Evolutionary conservation across 2,329 filamentous ascomycete species (phyloP).

Genomic region (Paraphoma sp.): DNA sequence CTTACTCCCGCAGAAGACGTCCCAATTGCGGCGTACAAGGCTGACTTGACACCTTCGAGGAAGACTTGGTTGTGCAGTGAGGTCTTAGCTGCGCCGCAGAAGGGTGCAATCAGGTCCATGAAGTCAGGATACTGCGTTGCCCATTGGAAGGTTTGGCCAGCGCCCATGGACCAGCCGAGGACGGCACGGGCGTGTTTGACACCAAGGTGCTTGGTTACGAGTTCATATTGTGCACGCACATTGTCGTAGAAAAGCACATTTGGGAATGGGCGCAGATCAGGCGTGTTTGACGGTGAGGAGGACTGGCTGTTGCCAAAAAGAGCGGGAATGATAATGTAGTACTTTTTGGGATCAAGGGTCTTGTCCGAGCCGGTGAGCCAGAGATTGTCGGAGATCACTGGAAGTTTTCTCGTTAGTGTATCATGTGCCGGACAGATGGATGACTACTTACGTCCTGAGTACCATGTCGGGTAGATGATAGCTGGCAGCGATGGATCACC

Average conservation of each 20-base stretch:
- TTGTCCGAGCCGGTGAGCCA: slow-evolving; percentile 75
- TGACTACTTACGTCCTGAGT: slow-evolving; percentile 61
- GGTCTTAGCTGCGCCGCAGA: slow-evolving; percentile 70
- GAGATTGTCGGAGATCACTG: slow-evolving; percentile 71
- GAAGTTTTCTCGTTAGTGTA: slow-evolving; percentile 8
- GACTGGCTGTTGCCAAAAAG: slow-evolving; percentile 75
- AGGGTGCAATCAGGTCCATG: slow-evolving; percentile 69
- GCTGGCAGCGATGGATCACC: slow-evolving; percentile 68
- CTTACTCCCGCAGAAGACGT: slow-evolving; percentile 59
- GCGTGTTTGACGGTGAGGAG: slow-evolving; percentile 69
- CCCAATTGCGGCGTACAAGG: slow-evolving; percentile 65
- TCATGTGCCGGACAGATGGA: not conserved
- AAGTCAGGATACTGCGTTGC: slow-evolving; percentile 68
- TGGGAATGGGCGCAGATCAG: slow-evolving; percentile 64
- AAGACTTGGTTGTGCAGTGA: slow-evolving; percentile 73
- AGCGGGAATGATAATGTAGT: slow-evolving; percentile 73
- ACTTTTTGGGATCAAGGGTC: slow-evolving; percentile 68
- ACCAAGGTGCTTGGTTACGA: slow-evolving; percentile 69
- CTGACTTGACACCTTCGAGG: slow-evolving; percentile 68
- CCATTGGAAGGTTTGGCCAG: slow-evolving; percentile 71
- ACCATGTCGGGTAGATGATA: slow-evolving; percentile 81
- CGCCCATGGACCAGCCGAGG: slow-evolving; percentile 75
- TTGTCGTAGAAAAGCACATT: slow-evolving; percentile 72
- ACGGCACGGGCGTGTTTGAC: slow-evolving; percentile 68
- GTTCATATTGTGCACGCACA: slow-evolving; percentile 68